Base-by-base conservation (phyloP, 495 filamentous ascomycete species). In the Penicillium waksmanii region DNA sequence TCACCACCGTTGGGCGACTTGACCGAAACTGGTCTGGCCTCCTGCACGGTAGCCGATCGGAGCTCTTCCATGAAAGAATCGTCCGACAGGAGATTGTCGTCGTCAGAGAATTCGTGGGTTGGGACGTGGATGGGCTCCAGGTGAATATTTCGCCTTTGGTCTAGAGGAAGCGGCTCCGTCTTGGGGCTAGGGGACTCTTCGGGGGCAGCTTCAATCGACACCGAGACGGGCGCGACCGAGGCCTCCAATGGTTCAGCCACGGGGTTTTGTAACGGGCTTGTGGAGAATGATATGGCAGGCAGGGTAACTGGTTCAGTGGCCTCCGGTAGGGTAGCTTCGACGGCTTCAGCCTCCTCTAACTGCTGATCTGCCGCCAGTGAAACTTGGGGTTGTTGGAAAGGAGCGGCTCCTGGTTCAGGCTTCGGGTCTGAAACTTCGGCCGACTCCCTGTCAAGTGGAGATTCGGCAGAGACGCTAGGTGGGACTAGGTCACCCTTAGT, bases 21-120 rank as follows among this genome's bases (percentile, higher is more conserved):
- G 8, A 96, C 89, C 0, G 85, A 85, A 17, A 97, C 85, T 3
- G 91, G 90, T 66, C 89, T 89, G 23, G 93, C 92, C 75, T 96
- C 84, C 68, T 96, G 85, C 17, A 96, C 75, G 3, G 87, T 91
- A 34, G 92, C 92, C 36, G 85, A 89, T 61, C 89, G 89, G 52
- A 96, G 77, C 77, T 97, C 92, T 57, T 95, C 89, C 86, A 96
- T 89, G 63, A 96, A 88, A 34, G 87, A 91, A 72, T 96, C 92
- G 70, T 96, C 91, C 7, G 90, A 93, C 33, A 84, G 82, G 56
- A 87, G 83, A 64, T 87, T 80, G 48, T 82, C 84, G 64, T 86
- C 84, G 61, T 88, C 82, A 3, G 86, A 85, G 60, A 81, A 80
- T 23, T 84, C 78, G 25, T 74, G 78, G 21, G 83, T 85, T 43